Base-by-base conservation (phyloP, 352 stramenopile genomes). In the Phytophthora sansomeana region DNA sequence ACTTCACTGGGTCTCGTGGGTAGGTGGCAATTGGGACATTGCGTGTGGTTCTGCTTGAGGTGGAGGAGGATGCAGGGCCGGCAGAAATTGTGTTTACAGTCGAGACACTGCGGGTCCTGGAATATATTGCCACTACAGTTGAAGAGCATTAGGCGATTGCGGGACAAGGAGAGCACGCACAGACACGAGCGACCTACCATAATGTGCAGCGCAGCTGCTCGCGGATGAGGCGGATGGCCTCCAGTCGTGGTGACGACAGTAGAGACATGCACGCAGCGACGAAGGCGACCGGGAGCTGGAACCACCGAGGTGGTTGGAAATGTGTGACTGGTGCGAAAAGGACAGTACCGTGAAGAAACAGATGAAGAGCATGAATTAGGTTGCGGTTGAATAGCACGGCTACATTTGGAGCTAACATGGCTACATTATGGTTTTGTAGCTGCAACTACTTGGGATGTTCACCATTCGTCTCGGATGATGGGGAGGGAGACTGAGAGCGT, bases 11-110 rank as follows among this genome's bases (percentile, higher is more conserved):
- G 86, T 35, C 76, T 75, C 52, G 84, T 92, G 17, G 88, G 88
- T 57, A 96, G 75, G 10, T 78, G 76, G 56, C 88, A 96, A 35
- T 71, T 81, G 3, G 88, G 86, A 69, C 88, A 96, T 38, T 78
- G 67, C 33, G 74, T 82, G 49, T 89, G 72, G 53, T 79, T 77
- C 48, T 78, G 83, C 41, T 72, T 72, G 39, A 96, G 55, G 42
- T 93, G 82, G 30, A 75, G 51, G 24, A 88, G 74, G 51, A 95
- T 93, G 69, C 86, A 96, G 19, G 73, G 59, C 67, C 75, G 82
- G 51, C 88, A 96, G 51, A 95, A 96, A 55, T 96, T 96, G 81
- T 96, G 88, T 56, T 96, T 94, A 68, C 88, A 96, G 69, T 90
- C 83, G 53, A 96, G 78, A 52, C 86, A 93, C 33, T 96, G 88